Base-by-base conservation (phyloP, 2,329 filamentous ascomycete genomes). In the Emergomyces africanus region DNA sequence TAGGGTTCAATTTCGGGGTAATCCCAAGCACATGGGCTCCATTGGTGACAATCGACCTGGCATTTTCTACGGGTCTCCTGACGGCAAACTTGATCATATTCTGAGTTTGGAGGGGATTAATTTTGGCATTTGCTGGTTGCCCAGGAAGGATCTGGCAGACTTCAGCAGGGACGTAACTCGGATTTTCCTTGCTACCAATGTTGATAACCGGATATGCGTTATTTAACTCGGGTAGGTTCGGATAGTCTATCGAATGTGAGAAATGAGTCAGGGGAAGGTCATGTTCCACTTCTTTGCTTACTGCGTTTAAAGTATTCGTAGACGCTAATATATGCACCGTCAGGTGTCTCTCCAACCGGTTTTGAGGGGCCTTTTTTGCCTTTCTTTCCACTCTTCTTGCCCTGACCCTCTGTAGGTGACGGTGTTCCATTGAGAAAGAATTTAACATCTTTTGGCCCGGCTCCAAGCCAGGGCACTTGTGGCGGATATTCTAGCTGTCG, bases 31-130 rank as follows among this genome's bases (percentile, higher is more conserved):
- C 74, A 20, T 74, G 60, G 1, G 66, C 63, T n/a, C 82, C 86
- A 9, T 79, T 77, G 0, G 70, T 78, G 1, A 80, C 77, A 65
- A 94, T 86, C 0, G 85, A 87, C 1, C 77, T 68, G 0, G 85
- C 87, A 63, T 92, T 95, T 5, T 79, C 74, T 1, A 78, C 78
- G 0, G 89, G 88, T 0, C 74, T 74, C 3, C 86, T 81, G 59
- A 86, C 88, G 1, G 89, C 86, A 68, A 89, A 89, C 0, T 74
- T 73, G 51, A 92, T 83, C 88, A 94, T 91, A 0, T 74, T 66
- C 0, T 79, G 77, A 0, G 86, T 88, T 67, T 92, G 86, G 0
- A 77, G 70, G 0, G 79, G 75, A 0, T 70, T 78, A 18, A 91
- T 75, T 65, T 84, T 83, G 3, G 79, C 74, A 44, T 80, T 82